Conservation (phyloP, 2,329 filamentous ascomycete species). For the Fusarium temperatum region DNA sequence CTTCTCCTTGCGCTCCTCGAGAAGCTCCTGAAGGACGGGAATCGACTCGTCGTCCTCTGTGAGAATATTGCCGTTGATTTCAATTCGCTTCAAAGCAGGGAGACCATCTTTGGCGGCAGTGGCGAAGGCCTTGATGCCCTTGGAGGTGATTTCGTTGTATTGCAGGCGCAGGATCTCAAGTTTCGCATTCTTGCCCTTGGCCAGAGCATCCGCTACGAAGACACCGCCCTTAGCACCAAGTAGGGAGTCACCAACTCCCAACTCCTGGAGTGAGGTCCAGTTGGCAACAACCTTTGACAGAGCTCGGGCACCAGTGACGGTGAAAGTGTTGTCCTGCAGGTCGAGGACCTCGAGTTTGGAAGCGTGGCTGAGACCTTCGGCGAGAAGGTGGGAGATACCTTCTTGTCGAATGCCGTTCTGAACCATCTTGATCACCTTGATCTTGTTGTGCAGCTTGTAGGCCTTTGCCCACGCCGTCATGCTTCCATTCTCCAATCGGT, state of each 20-base stretch:
- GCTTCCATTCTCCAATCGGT: constrained; percentile 92
- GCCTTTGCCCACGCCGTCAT: constrained; percentile 95
- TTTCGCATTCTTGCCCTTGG: constrained; percentile 78
- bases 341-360: constrained; percentile 79
- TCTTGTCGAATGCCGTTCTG: constrained; percentile 97
- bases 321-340: constrained; percentile 98
- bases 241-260: constrained; percentile 89
- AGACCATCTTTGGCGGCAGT: constrained; percentile 73
- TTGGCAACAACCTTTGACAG: constrained; percentile 77
- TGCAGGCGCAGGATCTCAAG: constrained; percentile 85
- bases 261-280: constrained; percentile 81
- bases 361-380: constrained; percentile 78
- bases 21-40: constrained; percentile 71
- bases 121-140: constrained; percentile 76
- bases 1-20: constrained; percentile 82
- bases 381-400: constrained; percentile 84
- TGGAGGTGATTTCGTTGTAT: constrained; percentile 91
- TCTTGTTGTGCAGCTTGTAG: constrained; percentile 81
- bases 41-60: constrained; percentile 83
- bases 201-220: constrained; percentile 76
- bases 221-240: constrained; percentile 80
- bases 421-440: constrained; percentile 94
- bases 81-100: constrained; percentile 82
- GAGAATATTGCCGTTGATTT: constrained; percentile 97
- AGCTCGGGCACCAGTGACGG: constrained; percentile 78